These are phyloP conservation scores for Aureobasidium sp. DNA, from an alignment of 2,329 filamentous ascomycete genomes.

Conservation along the genomic window DNA sequence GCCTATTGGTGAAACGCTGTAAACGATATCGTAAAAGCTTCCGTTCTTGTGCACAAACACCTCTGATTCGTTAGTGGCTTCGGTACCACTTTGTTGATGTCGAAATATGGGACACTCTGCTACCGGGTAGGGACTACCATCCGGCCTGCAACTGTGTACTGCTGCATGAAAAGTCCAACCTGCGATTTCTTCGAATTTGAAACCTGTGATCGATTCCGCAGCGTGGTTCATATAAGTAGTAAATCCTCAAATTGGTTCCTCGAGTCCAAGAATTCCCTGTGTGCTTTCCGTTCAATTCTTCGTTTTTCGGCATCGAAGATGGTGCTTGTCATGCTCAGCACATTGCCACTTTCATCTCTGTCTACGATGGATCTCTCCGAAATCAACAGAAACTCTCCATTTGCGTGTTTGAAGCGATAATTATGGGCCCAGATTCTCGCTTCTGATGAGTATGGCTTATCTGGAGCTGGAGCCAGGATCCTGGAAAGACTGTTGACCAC, in stretches of 20 bases:
- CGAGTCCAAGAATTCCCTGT: slow-evolving; percentile 1
- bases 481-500: neutral
- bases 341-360: slow-evolving; percentile 8
- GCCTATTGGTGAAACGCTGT: slow-evolving; percentile 11
- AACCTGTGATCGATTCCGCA: slow-evolving; percentile 12
- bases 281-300: slow-evolving; percentile 1
- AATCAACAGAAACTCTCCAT: neutral
- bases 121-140: slow-evolving; percentile 11
- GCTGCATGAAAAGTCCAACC: slow-evolving; percentile 13
- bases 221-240: slow-evolving; percentile 12
- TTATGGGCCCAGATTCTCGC: slow-evolving; percentile 2
- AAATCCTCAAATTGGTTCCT: slow-evolving; percentile 9
- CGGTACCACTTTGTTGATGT: slow-evolving; percentile 8
- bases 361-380: slow-evolving; percentile 1
- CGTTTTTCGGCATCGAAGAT: slow-evolving; percentile 10
- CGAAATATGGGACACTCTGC: slow-evolving; percentile 11
- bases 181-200: slow-evolving; percentile 11
- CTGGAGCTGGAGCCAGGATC: neutral
- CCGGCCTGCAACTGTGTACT: slow-evolving; percentile 7
- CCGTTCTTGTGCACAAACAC: slow-evolving; percentile 13
- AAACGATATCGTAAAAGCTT: slow-evolving; percentile 12
- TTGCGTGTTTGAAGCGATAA: neutral
- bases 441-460: neutral
- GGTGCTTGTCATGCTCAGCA: slow-evolving; percentile 2
- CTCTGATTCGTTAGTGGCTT: slow-evolving; percentile 9